Evolutionary conservation across 2,329 filamentous ascomycete genomes (phyloP).

Genomic region (Cladophialophora bantiana): DNA sequence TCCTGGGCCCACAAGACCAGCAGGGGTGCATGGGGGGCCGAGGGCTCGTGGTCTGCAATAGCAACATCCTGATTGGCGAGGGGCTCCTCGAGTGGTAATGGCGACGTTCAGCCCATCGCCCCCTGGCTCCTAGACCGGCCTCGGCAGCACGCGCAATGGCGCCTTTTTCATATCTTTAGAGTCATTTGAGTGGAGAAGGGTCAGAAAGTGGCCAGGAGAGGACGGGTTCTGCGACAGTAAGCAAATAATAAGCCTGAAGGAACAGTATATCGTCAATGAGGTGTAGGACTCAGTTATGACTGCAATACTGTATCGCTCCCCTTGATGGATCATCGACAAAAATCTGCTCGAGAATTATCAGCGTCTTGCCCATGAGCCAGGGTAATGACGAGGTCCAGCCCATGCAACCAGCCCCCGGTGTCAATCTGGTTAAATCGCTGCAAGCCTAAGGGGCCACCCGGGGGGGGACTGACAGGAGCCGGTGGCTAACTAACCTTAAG

Average conservation of each 20-base stretch:
- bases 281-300: background rate
- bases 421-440: conserved; percentile 11
- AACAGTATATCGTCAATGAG: background rate
- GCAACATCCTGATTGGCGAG: conserved; percentile 23
- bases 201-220: conserved; percentile 16
- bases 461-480: conserved; percentile 11
- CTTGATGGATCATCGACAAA: background rate
- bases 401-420: background rate
- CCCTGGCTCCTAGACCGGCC: conserved; percentile 20
- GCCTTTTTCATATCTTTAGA: conserved; percentile 8
- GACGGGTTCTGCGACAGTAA: conserved; percentile 14
- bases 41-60: conserved; percentile 24
- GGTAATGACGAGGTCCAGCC: background rate
- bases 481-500: conserved; percentile 14
- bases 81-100: background rate
- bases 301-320: background rate
- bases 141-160: conserved; percentile 18
- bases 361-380: background rate
- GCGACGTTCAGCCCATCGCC: conserved; percentile 26
- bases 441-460: conserved; percentile 5
- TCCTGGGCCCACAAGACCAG: conserved; percentile 19
- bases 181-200: conserved; percentile 23
- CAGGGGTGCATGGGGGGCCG: conserved; percentile 27
- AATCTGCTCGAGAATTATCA: background rate
- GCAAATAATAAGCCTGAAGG: conserved; percentile 13